Base-by-base conservation (phyloP, 2,329 filamentous ascomycete species). In the Colletotrichum sp. region DNA sequence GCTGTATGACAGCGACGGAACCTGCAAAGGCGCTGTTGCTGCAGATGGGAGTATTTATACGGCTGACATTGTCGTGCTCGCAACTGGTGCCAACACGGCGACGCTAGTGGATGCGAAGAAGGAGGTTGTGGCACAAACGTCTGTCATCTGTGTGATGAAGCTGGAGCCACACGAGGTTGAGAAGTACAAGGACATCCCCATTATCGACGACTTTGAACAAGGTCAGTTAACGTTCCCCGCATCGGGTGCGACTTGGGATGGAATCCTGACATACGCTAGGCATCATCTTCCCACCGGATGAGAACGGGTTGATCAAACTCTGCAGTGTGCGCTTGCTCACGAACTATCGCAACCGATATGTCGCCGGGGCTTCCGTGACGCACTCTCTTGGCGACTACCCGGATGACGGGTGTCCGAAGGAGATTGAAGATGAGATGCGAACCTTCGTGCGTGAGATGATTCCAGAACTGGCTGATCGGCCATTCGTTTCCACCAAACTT, bases 51-150 rank as follows among this genome's bases (percentile, higher is more conserved):
- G 83, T 5, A 84, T 83, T 14, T 78, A 94, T 28, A 82, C 83
- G 4, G 92, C 92, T 10, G 90, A 92, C 77, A 84, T 93, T 8
- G 90, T 92, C 32, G 85, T 95, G 59, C 85, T 95, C 6, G 92
- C 93, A 3, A 90, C 92, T 6, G 93, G 93, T 21, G 92, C 93
- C 26, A 94, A 92, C 90, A 92, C 91, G 12, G 87, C 90, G 1
- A 87, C 88, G 18, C 86, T 95, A 55, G 84, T 95, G 71, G 91
- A 94, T 80, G 86, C 94, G 0, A 88, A 89, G 55, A 92, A 91
- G 36, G 88, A 92, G 61, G 90, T 90, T 52, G 88, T 90, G 67
- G 91, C 93, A 2, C 93, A 92, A 0, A 93, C 92, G 3, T 93
- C 94, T 77, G 87, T 89, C 1, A 83, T 95, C 68, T 90, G 89